phyloP scores from a whole-genome alignment of 2,329 filamentous ascomycete species.

The Biscogniauxia sp. region DNA sequence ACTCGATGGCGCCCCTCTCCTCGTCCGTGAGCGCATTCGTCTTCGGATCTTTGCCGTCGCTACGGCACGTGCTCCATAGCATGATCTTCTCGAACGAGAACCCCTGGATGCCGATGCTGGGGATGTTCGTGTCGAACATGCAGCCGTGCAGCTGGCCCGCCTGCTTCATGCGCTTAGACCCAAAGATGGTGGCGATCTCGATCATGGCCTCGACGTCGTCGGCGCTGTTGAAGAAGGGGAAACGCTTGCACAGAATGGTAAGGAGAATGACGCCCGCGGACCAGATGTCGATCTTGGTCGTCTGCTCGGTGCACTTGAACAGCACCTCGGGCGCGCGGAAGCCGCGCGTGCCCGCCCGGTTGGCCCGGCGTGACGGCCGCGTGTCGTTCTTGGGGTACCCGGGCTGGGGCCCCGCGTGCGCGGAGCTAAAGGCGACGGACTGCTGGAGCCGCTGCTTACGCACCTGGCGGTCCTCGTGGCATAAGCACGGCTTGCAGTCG shows the following conservation, averaged over 20 bases:
- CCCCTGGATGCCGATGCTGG: slow-evolving; percentile 80
- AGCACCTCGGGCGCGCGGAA: slow-evolving; percentile 96
- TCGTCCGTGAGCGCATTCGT: slow-evolving; percentile 57
- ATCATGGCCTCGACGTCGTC: slow-evolving; percentile 98
- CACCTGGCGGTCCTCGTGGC: slow-evolving; percentile 62
- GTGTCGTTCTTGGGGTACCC: slow-evolving; percentile 90
- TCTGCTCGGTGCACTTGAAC: slow-evolving; percentile 95
- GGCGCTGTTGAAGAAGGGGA: slow-evolving; percentile 98
- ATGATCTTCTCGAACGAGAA: slow-evolving; percentile 92
- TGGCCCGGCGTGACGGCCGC: slow-evolving; percentile 83
- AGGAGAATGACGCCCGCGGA: slow-evolving; percentile 94
- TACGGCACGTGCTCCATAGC: slow-evolving; percentile 86
- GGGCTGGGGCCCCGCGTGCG: slow-evolving; percentile 50
- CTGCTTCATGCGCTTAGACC: slow-evolving; percentile 76
- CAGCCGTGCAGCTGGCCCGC: slow-evolving; percentile 84
- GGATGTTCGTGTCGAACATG: slow-evolving; percentile 88
- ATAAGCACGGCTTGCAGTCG: slow-evolving; percentile 79
- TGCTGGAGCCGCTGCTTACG: slow-evolving; percentile 59
- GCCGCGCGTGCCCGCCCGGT: slow-evolving; percentile 89
- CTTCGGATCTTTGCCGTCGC: slow-evolving; percentile 52
- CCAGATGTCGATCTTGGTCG: slow-evolving; percentile 94
- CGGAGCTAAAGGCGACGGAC: slow-evolving; percentile 52
- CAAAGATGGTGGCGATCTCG: slow-evolving; percentile 95
- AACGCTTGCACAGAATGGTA: slow-evolving; percentile 88
- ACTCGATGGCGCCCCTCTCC: slow-evolving; percentile 70